Base-by-base conservation (phyloP, 2,329 filamentous ascomycete genomes). In the Fusarium sp. region DNA sequence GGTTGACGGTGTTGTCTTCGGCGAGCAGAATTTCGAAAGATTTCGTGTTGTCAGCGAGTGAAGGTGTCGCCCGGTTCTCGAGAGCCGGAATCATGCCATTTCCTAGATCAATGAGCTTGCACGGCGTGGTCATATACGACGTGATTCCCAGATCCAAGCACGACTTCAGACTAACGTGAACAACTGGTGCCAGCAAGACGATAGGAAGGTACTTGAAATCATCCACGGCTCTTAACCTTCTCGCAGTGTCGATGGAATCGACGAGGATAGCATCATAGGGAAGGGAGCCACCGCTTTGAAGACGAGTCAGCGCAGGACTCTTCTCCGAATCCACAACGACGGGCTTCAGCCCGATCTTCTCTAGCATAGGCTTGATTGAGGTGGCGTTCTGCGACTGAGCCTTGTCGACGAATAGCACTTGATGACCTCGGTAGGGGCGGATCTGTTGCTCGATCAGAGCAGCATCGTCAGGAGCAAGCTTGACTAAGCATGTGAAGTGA, bases 81-180 rank as follows among this genome's bases (percentile, higher is more conserved):
- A 99, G 87, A 6, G 96, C 96, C 11, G 96, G 96, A 23, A 98
- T 93, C 89, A 99, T 95, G 75, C 95, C 96, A 79, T 98, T 98
- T 68, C 95, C 95, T 66, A 99, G 86, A 82, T 99, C 96, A 72
- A 98, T 97, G 9, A 96, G 90, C 79, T 96, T 89, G 83, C 96
- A 98, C 13, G 96, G 96, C 21, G 95, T 97, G 4, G 96, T 98
- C 95, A 98, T 98, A 83, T 98, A 98, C 57, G 95, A 98, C n/a
- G 95, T 97, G 76, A 99, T 97, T 72, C 96, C 96, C 73, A 98
- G 88, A 81, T 98, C 96, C 67, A 98, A 86, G 66, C 96, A 96
- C 6, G 94, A 96, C 85, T 97, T 97, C 77, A 99, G 88, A 81
- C 92, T 97, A 75, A 98, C 94, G 69, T 95, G 94, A 18, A 98